These are phyloP conservation scores for Lasiosphaeriaceae sp. DNA, from an alignment of 495 filamentous ascomycete genomes.

Conservation along the genomic window DNA sequence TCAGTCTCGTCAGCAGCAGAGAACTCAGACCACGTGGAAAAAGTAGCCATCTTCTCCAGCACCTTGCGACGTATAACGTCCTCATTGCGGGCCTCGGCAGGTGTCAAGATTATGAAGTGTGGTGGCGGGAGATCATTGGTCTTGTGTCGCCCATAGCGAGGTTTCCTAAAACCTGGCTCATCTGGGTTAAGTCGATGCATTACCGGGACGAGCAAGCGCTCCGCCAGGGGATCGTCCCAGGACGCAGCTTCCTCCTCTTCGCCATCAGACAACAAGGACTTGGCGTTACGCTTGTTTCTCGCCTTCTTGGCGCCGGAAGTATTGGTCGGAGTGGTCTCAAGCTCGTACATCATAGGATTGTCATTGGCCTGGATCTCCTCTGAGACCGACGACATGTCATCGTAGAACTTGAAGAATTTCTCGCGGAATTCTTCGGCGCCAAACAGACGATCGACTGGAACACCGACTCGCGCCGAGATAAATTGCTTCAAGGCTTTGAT, in stretches of 20 bases:
- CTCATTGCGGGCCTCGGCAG: constrained; percentile 46
- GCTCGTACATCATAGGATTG: constrained; percentile 68
- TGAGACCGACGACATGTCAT: constrained; percentile 59
- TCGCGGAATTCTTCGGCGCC: constrained; percentile 72
- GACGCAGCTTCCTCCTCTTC: constrained; percentile 55
- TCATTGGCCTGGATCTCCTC: constrained; percentile 67
- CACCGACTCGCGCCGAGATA: constrained; percentile 62
- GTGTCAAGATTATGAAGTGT: constrained; percentile 50
- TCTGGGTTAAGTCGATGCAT: constrained; percentile 54
- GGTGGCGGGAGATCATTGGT: constrained; percentile 31
- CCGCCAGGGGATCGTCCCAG: constrained; percentile 61
- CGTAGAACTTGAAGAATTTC: constrained; percentile 80
- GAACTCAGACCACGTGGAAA: constrained; percentile 43
- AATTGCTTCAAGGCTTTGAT: constrained; percentile 73
- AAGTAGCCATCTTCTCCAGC: constrained; percentile 44
- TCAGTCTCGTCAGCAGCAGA: constrained; percentile 41
- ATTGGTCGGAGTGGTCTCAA: constrained; percentile 77
- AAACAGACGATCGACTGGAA: constrained; percentile 58
- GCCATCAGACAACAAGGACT: constrained; percentile 41
- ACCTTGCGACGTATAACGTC: constrained; percentile 49
- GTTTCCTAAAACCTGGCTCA: constrained; percentile 3
- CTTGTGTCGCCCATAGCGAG: constrained; percentile 11
- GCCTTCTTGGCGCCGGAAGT: constrained; percentile 45
- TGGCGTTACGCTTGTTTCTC: constrained; percentile 42
- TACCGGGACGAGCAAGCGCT: constrained; percentile 73